A percentile compares a stretch with the other conserved stretches of the same genome.
These are phyloP conservation scores for Pinus tabuliformis DNA, from an alignment of 75 land plant species.

Conservation along the genomic window DNA sequence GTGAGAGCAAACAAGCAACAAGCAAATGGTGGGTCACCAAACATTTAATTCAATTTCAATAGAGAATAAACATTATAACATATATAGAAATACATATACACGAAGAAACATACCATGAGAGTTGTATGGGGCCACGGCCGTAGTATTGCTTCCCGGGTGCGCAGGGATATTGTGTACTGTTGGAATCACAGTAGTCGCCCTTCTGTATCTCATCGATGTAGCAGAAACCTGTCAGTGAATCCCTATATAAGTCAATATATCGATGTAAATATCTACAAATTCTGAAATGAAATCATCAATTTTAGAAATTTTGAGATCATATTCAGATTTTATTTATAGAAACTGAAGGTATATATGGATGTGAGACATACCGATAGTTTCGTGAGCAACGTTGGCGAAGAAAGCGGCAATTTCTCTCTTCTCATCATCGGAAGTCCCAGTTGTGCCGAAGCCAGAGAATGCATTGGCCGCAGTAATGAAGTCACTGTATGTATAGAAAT, in stretches of 20 bases:
- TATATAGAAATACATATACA: too few species aligned
- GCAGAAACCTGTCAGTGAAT: background rate
- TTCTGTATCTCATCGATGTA: background rate
- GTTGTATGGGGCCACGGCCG: background rate
- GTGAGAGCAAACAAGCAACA: background rate
- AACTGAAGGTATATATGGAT: too few species aligned
- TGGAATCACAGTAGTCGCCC: background rate
- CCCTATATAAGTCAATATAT: background rate
- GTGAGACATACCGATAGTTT: conserved; percentile 43
- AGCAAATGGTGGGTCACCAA: too few species aligned
- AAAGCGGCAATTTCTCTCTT: conserved; percentile 64
- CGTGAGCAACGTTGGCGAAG: conserved; percentile 55
- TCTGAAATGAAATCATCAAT: too few species aligned
- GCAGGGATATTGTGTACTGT: background rate
- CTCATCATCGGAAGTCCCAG: conserved; percentile 18
- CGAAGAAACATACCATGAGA: too few species aligned
- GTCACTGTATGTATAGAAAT: conserved; percentile 20
- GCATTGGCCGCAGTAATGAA: conserved; percentile 27
- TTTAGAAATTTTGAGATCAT: too few species aligned
- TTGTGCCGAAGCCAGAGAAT: conserved; percentile 34
- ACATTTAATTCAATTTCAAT: too few species aligned
- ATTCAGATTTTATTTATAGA: too few species aligned
- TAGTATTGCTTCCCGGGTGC: background rate
- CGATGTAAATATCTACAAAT: too few species aligned
- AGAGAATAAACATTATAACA: too few species aligned